Evolutionary conservation across 2,329 filamentous ascomycete genomes (phyloP).

Genomic region (Aspergillus floridensis): DNA sequence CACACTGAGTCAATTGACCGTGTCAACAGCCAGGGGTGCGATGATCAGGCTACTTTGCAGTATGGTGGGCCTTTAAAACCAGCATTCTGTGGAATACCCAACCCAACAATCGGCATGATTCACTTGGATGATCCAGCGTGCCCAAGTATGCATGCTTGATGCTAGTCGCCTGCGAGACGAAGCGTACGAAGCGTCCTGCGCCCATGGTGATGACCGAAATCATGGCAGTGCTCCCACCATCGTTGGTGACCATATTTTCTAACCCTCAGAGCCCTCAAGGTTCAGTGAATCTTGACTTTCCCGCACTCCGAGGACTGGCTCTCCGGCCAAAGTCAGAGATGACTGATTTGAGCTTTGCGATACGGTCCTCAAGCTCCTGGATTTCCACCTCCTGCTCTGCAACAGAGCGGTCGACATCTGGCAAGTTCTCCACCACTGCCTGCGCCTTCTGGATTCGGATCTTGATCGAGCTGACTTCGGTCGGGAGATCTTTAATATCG

Average conservation of each 20-base stretch:
- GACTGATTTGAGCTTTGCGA: constrained; percentile 39
- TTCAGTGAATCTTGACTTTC: constrained; percentile 5
- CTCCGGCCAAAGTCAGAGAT: constrained; percentile 42
- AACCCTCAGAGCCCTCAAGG: not conserved
- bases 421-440: constrained; percentile 43
- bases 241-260: not conserved
- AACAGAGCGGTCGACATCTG: constrained; percentile 45
- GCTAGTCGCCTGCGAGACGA: not conserved
- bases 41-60: not conserved
- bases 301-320: constrained; percentile 15
- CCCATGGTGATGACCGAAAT: not conserved
- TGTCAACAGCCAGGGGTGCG: not conserved
- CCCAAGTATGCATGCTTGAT: not conserved
- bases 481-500: constrained; percentile 72
- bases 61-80: not conserved
- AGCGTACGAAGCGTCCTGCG: not conserved
- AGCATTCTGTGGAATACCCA: not conserved
- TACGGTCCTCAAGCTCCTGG: constrained; percentile 39
- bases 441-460: constrained; percentile 80
- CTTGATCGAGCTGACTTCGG: constrained; percentile 74
- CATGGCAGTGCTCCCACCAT: not conserved
- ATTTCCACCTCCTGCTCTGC: constrained; percentile 47
- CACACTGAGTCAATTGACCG: not conserved
- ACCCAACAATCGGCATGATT: not conserved
- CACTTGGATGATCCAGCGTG: not conserved